Percentiles rank a stretch among this genome's conserved stretches.
Evolutionary conservation across 495 filamentous ascomycete species (phyloP).

Genomic region (Trichocladium antarcticum): DNA sequence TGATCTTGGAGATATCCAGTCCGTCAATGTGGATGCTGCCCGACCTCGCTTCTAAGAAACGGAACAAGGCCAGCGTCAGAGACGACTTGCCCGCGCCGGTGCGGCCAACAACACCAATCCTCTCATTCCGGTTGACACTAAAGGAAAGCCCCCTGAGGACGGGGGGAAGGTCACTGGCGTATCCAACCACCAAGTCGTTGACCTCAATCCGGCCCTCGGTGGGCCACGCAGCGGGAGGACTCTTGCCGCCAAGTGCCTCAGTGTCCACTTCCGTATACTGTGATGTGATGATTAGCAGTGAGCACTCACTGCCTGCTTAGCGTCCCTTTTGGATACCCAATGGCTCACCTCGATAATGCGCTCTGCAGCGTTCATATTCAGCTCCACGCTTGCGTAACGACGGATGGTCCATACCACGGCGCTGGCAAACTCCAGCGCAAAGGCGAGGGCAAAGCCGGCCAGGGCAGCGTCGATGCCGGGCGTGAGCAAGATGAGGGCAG

Average conservation of each 20-base stretch:
- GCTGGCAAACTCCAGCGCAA: conserved; percentile 43
- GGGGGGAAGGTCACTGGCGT: conserved; percentile 64
- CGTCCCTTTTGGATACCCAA: too few relatives aligned
- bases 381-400: conserved; percentile 53
- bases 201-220: conserved; percentile 65
- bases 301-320: too few relatives aligned
- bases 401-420: conserved; percentile 50
- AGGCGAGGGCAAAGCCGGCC: conserved; percentile 66
- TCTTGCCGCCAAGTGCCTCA: conserved; percentile 49
- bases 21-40: conserved; percentile 68
- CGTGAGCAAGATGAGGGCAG: conserved; percentile 50
- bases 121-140: conserved; percentile 56
- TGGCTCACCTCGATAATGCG: conserved; percentile 53
- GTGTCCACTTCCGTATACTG: conserved; percentile 57
- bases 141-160: conserved; percentile 68
- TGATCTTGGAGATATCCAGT: conserved; percentile 63
- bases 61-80: conserved; percentile 71
- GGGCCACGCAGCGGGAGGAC: conserved; percentile 70
- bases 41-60: conserved; percentile 62
- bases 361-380: conserved; percentile 79
- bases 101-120: conserved; percentile 73
- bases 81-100: conserved; percentile 85
- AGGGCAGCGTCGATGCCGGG: conserved; percentile 59
- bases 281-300: neutral
- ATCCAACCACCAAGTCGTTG: conserved; percentile 58